These are phyloP conservation scores for Aspergillus mulundensis DNA, from an alignment of 495 filamentous ascomycete genomes.

Conservation along the genomic window DNA sequence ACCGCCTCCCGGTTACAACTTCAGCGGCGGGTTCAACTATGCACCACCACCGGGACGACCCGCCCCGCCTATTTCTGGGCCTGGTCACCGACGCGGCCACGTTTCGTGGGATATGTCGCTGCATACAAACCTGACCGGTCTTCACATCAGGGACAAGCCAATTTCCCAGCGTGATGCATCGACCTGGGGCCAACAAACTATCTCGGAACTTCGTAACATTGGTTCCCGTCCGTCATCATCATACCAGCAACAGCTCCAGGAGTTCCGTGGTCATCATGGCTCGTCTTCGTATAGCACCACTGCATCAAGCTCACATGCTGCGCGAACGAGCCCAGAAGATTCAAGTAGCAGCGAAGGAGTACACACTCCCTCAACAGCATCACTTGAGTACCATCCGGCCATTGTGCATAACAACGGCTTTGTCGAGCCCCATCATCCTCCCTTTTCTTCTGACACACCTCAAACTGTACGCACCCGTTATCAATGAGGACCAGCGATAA, in stretches of 20 bases:
- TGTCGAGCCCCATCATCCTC: constrained; percentile 50
- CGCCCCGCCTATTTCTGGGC: constrained; percentile 43
- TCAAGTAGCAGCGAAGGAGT: constrained; percentile 70
- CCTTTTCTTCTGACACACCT: constrained; percentile 38
- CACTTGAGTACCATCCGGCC: constrained; percentile 58
- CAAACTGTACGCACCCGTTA: constrained; percentile 40
- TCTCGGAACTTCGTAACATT: constrained; percentile 39
- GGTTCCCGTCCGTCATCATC: constrained; percentile 41
- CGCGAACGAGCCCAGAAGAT: constrained; percentile 64
- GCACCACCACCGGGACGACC: constrained; percentile 45
- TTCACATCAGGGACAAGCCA: constrained; percentile 59
- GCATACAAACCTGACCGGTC: constrained; percentile 66
- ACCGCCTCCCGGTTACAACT: constrained; percentile 30
- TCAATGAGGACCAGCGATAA: constrained; percentile 27
- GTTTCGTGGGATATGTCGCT: constrained; percentile 73
- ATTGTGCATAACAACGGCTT: constrained; percentile 63
- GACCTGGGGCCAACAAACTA: constrained; percentile 49
- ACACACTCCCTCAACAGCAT: constrained; percentile 59
- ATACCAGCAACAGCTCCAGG: constrained; percentile 36
- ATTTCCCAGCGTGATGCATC: constrained; percentile 51
- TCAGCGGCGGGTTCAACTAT: constrained; percentile 41
- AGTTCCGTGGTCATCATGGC: constrained; percentile 22
- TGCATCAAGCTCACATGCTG: constrained; percentile 29
- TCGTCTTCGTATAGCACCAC: constrained; percentile 20
- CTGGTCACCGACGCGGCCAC: constrained; percentile 58